Conservation (phyloP, 75 land plant genomes). For the Picea glauca region DNA sequence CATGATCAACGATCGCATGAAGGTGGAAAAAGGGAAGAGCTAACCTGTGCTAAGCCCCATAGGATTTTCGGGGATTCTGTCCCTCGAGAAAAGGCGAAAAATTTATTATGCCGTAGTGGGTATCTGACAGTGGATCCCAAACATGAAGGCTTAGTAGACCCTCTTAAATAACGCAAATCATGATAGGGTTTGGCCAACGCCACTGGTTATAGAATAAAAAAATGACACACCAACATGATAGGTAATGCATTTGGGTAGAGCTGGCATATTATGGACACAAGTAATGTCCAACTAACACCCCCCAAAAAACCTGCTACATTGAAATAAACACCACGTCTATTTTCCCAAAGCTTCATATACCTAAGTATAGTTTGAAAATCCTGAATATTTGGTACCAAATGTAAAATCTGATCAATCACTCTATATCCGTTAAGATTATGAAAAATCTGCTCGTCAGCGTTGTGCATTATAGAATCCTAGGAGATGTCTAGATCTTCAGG, state of each 20-base stretch:
- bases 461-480: slow-evolving; percentile 78
- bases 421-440: slow-evolving; percentile 94
- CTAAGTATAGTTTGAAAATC: slow-evolving; percentile 88
- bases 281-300: slow-evolving; percentile 96
- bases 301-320: slow-evolving; percentile 98
- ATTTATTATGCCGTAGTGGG: too few relatives aligned
- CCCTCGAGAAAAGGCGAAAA: too few relatives aligned
- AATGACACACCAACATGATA: slow-evolving; percentile 83
- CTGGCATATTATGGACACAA: slow-evolving; percentile 95
- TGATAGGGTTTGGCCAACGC: slow-evolving; percentile 98
- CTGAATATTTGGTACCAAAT: slow-evolving; percentile 94
- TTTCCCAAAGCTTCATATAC: slow-evolving; percentile 95
- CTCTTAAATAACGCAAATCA: slow-evolving; percentile 91
- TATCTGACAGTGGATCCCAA: slow-evolving; percentile 67
- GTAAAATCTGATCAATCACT: slow-evolving; percentile 88
- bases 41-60: too few relatives aligned
- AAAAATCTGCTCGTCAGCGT: slow-evolving; percentile 91
- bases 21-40: too few relatives aligned
- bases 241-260: slow-evolving; percentile 90
- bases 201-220: slow-evolving; percentile 88
- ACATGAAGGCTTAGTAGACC: slow-evolving; percentile 71
- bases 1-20: too few relatives aligned
- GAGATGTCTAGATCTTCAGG: slow-evolving; percentile 96
- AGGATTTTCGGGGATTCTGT: too few relatives aligned
- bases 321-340: slow-evolving; percentile 95